These are phyloP conservation scores for Xylariaceae sp. DNA, from an alignment of 2,329 filamentous ascomycete genomes.

Conservation along the genomic window DNA sequence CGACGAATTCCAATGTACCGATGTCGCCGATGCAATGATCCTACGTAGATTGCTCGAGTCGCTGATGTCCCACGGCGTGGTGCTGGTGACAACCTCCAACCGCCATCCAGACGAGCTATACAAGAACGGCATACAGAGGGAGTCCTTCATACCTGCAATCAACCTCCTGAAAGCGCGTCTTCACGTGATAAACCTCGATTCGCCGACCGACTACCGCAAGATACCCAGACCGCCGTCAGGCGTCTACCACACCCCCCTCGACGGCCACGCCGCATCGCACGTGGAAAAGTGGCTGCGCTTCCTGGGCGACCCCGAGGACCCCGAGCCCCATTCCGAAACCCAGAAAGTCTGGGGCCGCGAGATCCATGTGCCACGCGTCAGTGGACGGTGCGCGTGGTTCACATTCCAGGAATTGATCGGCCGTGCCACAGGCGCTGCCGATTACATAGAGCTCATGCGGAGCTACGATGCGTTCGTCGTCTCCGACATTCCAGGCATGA, in stretches of 20 bases:
- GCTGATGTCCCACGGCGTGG: constrained; percentile 94
- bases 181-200: constrained; percentile 90
- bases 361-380: constrained; percentile 81
- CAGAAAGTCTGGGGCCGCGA: constrained; percentile 92
- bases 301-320: constrained; percentile 77
- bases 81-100: constrained; percentile 93
- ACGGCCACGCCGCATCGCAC: constrained; percentile 71
- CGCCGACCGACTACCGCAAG: constrained; percentile 93
- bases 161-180: constrained; percentile 81
- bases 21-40: constrained; percentile 99
- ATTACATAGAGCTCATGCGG: constrained; percentile 88
- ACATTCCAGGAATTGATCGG: constrained; percentile 91
- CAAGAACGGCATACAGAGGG: constrained; percentile 94
- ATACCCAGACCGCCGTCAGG: constrained; percentile 88
- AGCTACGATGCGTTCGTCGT: constrained; percentile 91
- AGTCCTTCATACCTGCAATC: constrained; percentile 94
- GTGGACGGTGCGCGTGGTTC: constrained; percentile 84
- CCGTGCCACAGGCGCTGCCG: constrained; percentile 82
- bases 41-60: constrained; percentile 79
- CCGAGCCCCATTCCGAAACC: constrained; percentile 68
- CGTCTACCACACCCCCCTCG: constrained; percentile 88
- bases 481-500: constrained; percentile 90
- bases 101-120: constrained; percentile 95
- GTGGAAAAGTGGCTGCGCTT: constrained; percentile 95
- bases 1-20: constrained; percentile 98